A percentile compares a stretch with the other conserved stretches of the same genome.
Evolutionary conservation across 768 basidiomycete species (phyloP).

Genomic region (Boletus reticulatus): DNA sequence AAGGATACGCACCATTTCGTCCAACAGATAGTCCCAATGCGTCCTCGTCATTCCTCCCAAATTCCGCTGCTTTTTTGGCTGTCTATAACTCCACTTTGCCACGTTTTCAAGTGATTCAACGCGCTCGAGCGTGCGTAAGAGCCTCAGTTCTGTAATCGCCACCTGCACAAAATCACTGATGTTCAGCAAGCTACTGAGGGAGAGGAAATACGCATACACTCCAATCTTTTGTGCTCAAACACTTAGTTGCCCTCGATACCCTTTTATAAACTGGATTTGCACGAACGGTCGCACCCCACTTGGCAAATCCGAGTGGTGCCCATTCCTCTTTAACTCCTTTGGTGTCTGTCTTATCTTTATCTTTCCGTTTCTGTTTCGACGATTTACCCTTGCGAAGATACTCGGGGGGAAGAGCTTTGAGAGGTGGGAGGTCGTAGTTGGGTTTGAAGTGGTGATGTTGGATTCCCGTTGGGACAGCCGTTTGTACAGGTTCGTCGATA

Average conservation of each 20-base stretch:
- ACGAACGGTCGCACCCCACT: slow-evolving; percentile 71
- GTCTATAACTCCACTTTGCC: slow-evolving; percentile 87
- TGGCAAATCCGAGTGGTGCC: slow-evolving; percentile 60
- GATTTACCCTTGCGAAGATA: slow-evolving; percentile 49
- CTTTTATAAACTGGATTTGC: slow-evolving; percentile 77
- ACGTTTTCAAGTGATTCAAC: slow-evolving; percentile 80
- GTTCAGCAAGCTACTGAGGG: not conserved
- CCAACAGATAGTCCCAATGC: slow-evolving; percentile 94
- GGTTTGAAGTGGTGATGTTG: slow-evolving; percentile 41
- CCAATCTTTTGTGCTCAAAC: slow-evolving; percentile 80
- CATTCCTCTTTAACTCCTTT: slow-evolving; percentile 62
- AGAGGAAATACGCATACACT: slow-evolving; percentile 49
- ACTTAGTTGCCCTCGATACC: slow-evolving; percentile 70
- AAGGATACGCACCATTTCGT: slow-evolving; percentile 78
- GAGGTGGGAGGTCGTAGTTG: slow-evolving; percentile 53
- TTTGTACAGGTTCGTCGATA: slow-evolving; percentile 15
- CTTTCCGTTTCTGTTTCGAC: slow-evolving; percentile 50
- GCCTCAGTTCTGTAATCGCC: slow-evolving; percentile 74
- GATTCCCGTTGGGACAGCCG: slow-evolving; percentile 14
- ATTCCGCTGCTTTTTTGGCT: slow-evolving; percentile 91
- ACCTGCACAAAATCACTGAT: slow-evolving; percentile 43
- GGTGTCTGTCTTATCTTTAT: slow-evolving; percentile 47
- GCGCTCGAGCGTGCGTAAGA: slow-evolving; percentile 77
- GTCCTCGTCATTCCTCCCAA: slow-evolving; percentile 73
- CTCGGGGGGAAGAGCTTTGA: slow-evolving; percentile 54